phyloP scores from a whole-genome alignment of 2,329 filamentous ascomycete species.

The Fusarium poae region DNA sequence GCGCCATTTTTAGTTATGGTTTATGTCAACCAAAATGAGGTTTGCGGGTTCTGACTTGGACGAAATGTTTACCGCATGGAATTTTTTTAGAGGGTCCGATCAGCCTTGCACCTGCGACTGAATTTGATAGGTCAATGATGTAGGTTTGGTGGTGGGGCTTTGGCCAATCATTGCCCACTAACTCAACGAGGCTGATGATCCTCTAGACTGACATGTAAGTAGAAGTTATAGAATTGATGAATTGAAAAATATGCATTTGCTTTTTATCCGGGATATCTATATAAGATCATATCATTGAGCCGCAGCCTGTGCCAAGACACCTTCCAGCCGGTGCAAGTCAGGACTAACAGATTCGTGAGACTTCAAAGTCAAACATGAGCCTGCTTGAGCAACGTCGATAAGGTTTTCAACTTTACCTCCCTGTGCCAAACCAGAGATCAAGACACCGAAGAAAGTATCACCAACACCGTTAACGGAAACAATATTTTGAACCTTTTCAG shows the following conservation, averaged over 20 bases:
- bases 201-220: constrained; percentile 19
- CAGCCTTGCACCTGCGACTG: constrained; percentile 49
- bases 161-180: constrained; percentile 36
- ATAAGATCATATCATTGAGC: constrained; percentile 14
- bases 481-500: constrained; percentile 75
- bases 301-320: constrained; percentile 52
- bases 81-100: constrained; percentile 51
- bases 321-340: constrained; percentile 62
- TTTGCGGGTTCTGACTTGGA: constrained; percentile 31
- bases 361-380: constrained; percentile 82
- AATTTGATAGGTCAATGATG: constrained; percentile 31
- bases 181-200: constrained; percentile 40
- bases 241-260: not conserved
- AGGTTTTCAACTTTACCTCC: constrained; percentile 70
- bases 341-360: constrained; percentile 79
- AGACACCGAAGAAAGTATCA: constrained; percentile 89
- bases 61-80: constrained; percentile 43
- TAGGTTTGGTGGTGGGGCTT: constrained; percentile 13
- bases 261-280: constrained; percentile 11
- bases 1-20: constrained; percentile 50
- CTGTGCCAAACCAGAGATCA: constrained; percentile 82
- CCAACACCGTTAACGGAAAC: constrained; percentile 95
- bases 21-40: constrained; percentile 26
- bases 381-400: constrained; percentile 84
- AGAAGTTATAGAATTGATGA: not conserved